Conservation (phyloP, 1,284 basidiomycete species). For the Fomes fomentarius region DNA sequence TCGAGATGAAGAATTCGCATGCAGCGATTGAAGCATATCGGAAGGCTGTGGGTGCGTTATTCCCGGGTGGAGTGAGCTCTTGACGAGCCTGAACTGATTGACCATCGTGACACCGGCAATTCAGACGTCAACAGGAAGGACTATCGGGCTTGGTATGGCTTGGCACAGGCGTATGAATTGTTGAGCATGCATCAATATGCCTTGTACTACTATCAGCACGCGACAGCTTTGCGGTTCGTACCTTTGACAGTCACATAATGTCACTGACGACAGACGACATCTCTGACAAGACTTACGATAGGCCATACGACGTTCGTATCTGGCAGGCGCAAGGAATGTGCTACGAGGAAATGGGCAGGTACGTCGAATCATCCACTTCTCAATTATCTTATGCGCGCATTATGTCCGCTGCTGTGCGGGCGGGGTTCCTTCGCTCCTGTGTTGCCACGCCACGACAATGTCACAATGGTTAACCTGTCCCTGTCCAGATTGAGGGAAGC, state of each 20-base stretch:
- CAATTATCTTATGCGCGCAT: slow-evolving; percentile 13
- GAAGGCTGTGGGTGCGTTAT: slow-evolving; percentile 82
- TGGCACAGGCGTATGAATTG: slow-evolving; percentile 97
- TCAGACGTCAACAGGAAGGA: slow-evolving; percentile 94
- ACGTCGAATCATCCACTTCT: slow-evolving; percentile 10
- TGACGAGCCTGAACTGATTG: slow-evolving; percentile 7
- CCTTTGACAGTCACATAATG: not conserved
- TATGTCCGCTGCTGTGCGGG: slow-evolving; percentile 24
- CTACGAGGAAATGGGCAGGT: slow-evolving; percentile 91
- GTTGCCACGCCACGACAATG: not conserved
- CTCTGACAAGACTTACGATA: slow-evolving; percentile 35
- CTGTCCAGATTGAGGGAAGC: slow-evolving; percentile 75
- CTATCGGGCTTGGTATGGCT: slow-evolving; percentile 97
- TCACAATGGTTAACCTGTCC: not conserved
- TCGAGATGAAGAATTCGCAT: slow-evolving; percentile 99
- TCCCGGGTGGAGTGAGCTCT: not conserved
- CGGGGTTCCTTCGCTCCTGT: slow-evolving; percentile 9
- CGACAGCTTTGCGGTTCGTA: slow-evolving; percentile 84
- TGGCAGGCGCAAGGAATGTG: slow-evolving; percentile 96
- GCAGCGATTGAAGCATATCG: slow-evolving; percentile 98
- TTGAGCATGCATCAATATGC: slow-evolving; percentile 97
- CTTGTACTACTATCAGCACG: slow-evolving; percentile 95
- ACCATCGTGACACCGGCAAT: slow-evolving; percentile 10
- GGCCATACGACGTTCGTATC: slow-evolving; percentile 95
- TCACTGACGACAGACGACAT: not conserved